phyloP scores from a whole-genome alignment of 805 yeast genomes.

The Jamesozyma lodderae region DNA sequence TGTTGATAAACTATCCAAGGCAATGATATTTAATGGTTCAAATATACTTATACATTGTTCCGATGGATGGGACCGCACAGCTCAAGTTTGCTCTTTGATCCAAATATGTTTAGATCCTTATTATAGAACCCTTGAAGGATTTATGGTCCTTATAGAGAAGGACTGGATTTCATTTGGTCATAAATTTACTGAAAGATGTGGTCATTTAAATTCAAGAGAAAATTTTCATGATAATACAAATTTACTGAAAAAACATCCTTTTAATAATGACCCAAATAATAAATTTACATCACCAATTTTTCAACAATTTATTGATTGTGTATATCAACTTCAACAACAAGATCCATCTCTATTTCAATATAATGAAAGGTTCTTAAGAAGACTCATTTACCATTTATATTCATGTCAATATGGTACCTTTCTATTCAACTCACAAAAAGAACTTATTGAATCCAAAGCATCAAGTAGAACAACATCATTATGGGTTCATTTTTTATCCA shows the following conservation, averaged over 20 bases:
- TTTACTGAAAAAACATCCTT: not conserved
- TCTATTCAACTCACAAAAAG: constrained; percentile 64
- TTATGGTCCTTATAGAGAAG: constrained; percentile 75
- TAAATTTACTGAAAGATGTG: constrained; percentile 74
- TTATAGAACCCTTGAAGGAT: constrained; percentile 81
- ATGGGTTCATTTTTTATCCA: constrained; percentile 87
- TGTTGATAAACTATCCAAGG: constrained; percentile 67
- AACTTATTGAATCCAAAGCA: constrained; percentile 39
- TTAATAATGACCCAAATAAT: not conserved
- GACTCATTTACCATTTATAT: constrained; percentile 78
- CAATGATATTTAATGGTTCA: constrained; percentile 73
- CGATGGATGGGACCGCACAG: constrained; percentile 98
- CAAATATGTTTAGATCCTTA: constrained; percentile 87
- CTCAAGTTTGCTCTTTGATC: constrained; percentile 76
- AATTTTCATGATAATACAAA: constrained; percentile 36
- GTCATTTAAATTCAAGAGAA: constrained; percentile 54
- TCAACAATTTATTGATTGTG: constrained; percentile 88
- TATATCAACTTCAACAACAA: constrained; percentile 68
- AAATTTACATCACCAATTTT: constrained; percentile 82
- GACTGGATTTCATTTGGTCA: constrained; percentile 97
- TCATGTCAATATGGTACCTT: constrained; percentile 95
- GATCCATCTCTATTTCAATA: constrained; percentile 71
- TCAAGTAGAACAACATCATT: constrained; percentile 57
- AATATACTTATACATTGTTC: constrained; percentile 88
- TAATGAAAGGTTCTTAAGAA: constrained; percentile 76